Percentiles rank a stretch among this genome's conserved stretches.
These are phyloP conservation scores for Boletus sp. DNA, from an alignment of 768 basidiomycete genomes.

Conservation along the genomic window DNA sequence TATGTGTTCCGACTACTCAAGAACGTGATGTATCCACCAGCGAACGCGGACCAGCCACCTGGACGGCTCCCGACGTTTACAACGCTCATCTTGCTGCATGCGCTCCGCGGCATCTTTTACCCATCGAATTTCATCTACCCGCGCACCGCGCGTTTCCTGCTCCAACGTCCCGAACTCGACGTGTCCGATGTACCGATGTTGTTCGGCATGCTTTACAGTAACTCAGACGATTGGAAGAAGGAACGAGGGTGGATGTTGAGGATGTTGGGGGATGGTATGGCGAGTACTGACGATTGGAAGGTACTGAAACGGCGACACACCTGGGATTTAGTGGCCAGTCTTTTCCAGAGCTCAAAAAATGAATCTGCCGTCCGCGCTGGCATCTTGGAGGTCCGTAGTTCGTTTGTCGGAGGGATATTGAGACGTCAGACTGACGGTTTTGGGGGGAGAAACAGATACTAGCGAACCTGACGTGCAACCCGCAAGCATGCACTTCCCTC, in stretches of 20 bases:
- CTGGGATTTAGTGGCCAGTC: slow-evolving; percentile 82
- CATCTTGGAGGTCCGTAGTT: slow-evolving; percentile 61
- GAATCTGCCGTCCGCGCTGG: slow-evolving; percentile 53
- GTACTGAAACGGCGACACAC: slow-evolving; percentile 79
- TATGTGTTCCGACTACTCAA: slow-evolving; percentile 56
- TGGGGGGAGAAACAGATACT: slow-evolving; percentile 52
- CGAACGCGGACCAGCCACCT: slow-evolving; percentile 49
- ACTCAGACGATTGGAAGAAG: slow-evolving; percentile 75
- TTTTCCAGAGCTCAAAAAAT: slow-evolving; percentile 65
- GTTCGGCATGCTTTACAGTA: slow-evolving; percentile 83
- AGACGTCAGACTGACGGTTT: background rate
- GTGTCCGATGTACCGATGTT: slow-evolving; percentile 85
- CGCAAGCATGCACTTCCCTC: slow-evolving; percentile 67
- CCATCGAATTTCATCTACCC: slow-evolving; percentile 90
- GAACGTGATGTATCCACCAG: slow-evolving; percentile 10
- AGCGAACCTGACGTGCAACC: slow-evolving; percentile 69
- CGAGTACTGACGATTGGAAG: slow-evolving; percentile 74
- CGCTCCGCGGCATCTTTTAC: slow-evolving; percentile 78
- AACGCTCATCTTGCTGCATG: slow-evolving; percentile 80
- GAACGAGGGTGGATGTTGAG: slow-evolving; percentile 88
- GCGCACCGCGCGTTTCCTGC: slow-evolving; percentile 78
- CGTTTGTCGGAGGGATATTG: background rate
- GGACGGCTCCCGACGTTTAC: slow-evolving; percentile 72
- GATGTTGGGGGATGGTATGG: slow-evolving; percentile 81
- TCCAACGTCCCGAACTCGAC: slow-evolving; percentile 86